Conservation (phyloP, 2,329 filamentous ascomycete genomes). For the Eutypa lata region DNA sequence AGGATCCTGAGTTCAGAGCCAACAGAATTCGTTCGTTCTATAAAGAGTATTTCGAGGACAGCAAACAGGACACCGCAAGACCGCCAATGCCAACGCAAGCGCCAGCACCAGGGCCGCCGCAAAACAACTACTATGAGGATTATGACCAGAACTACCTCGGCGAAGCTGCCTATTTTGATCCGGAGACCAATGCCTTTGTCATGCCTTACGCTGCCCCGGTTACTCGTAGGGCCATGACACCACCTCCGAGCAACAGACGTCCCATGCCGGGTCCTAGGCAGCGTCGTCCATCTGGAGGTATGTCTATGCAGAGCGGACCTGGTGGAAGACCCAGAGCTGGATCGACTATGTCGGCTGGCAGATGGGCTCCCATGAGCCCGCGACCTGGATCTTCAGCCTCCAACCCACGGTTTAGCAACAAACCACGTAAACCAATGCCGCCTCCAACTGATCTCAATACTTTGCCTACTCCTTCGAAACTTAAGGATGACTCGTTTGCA, state of each 20-base stretch:
- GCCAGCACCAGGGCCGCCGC: slow-evolving; percentile 14
- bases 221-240: slow-evolving; percentile 90
- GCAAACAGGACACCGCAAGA: slow-evolving; percentile 26
- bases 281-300: slow-evolving; percentile 27
- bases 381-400: slow-evolving; percentile 33
- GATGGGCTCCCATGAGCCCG: slow-evolving; percentile 29
- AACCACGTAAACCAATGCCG: slow-evolving; percentile 50
- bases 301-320: slow-evolving; percentile 41
- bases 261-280: slow-evolving; percentile 30
- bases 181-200: slow-evolving; percentile 67
- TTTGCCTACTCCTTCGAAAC: slow-evolving; percentile 79
- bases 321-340: slow-evolving; percentile 52
- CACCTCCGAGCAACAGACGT: slow-evolving; percentile 59
- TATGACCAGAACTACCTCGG: slow-evolving; percentile 68
- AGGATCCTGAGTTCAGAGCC: slow-evolving; percentile 90
- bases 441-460: slow-evolving; percentile 72
- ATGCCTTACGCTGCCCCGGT: slow-evolving; percentile 84
- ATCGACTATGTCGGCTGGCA: slow-evolving; percentile 42
- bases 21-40: slow-evolving; percentile 98
- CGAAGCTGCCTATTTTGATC: slow-evolving; percentile 66
- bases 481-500: slow-evolving; percentile 78
- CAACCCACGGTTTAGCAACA: slow-evolving; percentile 44
- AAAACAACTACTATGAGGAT: slow-evolving; percentile 64
- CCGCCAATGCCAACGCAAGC: slow-evolving; percentile 10
- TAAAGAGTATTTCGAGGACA: slow-evolving; percentile 98